phyloP scores from a whole-genome alignment of 108 stramenopile genomes.

The Fistulifera solaris region DNA sequence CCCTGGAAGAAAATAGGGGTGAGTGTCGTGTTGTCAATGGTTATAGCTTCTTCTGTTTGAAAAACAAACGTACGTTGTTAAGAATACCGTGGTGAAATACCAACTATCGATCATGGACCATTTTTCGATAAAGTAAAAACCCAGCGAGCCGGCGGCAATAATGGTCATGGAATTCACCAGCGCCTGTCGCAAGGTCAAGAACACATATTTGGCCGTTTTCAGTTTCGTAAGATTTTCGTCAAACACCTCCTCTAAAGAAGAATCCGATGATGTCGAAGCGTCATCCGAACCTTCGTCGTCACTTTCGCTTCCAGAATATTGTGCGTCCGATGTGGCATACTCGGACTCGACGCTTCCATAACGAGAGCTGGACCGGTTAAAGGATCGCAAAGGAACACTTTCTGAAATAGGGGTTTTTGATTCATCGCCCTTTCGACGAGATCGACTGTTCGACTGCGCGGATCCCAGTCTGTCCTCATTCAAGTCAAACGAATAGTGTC shows the following conservation, averaged over 20 bases:
- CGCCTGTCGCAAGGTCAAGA: constrained; percentile 69
- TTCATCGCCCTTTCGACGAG: too few species aligned
- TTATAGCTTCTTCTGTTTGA: constrained; percentile 1
- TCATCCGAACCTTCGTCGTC: constrained; percentile 20
- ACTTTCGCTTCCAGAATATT: constrained; percentile 1
- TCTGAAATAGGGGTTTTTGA: too few species aligned
- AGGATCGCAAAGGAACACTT: too few species aligned
- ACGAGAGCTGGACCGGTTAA: too few species aligned
- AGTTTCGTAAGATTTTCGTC: constrained; percentile 26
- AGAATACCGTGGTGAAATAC: constrained; percentile 70
- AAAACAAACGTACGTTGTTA: constrained; percentile 24
- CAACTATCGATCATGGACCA: constrained; percentile 50
- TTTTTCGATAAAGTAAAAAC: constrained; percentile 77
- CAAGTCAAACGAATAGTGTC: constrained; percentile 38
- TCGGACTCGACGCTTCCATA: too few species aligned
- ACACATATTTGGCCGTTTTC: constrained; percentile 71
- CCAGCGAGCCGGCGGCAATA: constrained; percentile 69
- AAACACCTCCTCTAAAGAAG: constrained; percentile 13
- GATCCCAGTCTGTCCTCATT: background rate
- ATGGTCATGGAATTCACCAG: constrained; percentile 70
- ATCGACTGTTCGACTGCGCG: too few species aligned
- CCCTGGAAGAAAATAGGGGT: constrained; percentile 7
- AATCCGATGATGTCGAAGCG: constrained; percentile 20
- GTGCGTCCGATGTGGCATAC: too few species aligned
- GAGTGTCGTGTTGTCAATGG: too few species aligned